phyloP scores from a whole-genome alignment of 257 asterid species.

The Salvia miltiorrhiza region DNA sequence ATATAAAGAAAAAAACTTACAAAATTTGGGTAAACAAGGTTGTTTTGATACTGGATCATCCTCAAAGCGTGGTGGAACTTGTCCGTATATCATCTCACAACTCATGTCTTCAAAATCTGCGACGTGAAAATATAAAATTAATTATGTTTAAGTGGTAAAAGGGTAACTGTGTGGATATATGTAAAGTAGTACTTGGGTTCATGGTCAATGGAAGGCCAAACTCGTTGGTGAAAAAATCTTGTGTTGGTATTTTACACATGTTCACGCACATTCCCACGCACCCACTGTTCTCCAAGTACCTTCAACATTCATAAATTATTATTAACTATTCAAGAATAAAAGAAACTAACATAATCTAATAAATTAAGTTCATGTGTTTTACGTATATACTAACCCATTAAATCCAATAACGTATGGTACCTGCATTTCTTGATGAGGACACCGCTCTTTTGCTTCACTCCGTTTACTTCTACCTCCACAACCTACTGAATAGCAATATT shows the following conservation, averaged over 20 bases:
- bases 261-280: constrained; percentile 95
- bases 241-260: constrained; percentile 97
- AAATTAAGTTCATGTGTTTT: no score
- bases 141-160: no score
- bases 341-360: no score
- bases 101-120: constrained; percentile 97
- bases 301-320: constrained; percentile 1
- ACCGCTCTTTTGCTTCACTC: constrained; percentile 89
- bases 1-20: constrained; percentile 32
- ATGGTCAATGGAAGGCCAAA: constrained; percentile 95
- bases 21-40: constrained; percentile 63
- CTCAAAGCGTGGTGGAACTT: constrained; percentile 71
- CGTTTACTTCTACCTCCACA: constrained; percentile 74
- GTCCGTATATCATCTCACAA: constrained; percentile 92
- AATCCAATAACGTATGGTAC: no score
- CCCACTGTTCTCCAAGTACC: constrained; percentile 95
- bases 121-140: no score
- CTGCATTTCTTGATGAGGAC: constrained; percentile 95
- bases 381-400: no score
- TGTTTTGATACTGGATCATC: constrained; percentile 77
- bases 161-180: no score
- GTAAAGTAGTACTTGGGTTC: constrained; percentile 96
- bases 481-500: constrained; percentile 51
- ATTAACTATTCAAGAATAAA: no score
- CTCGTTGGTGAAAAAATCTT: constrained; percentile 92